These are phyloP conservation scores for Exophiala oligosperma DNA, from an alignment of 2,329 filamentous ascomycete genomes.

Conservation along the genomic window DNA sequence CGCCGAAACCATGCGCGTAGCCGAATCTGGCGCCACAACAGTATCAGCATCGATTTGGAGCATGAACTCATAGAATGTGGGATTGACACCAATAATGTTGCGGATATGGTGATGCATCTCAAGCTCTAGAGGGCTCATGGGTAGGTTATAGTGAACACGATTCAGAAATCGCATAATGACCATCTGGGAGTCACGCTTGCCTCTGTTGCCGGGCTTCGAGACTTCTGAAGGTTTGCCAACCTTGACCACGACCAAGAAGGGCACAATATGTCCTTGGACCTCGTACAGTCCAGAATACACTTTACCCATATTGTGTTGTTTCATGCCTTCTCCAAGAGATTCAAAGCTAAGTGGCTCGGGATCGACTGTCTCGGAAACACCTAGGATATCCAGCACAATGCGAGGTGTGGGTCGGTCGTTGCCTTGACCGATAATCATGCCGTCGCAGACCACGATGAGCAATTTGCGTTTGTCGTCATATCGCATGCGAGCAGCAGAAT, in stretches of 20 bases:
- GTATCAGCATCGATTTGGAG: constrained; percentile 98
- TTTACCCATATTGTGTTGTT: constrained; percentile 99
- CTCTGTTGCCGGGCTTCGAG: constrained; percentile 82
- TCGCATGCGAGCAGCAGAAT: constrained; percentile 90
- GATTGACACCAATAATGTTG: constrained; percentile 98
- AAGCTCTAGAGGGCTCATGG: constrained; percentile 94
- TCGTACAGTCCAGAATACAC: constrained; percentile 97
- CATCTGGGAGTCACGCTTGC: constrained; percentile 99
- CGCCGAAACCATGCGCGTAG: constrained; percentile 85
- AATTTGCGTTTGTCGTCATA: constrained; percentile 99
- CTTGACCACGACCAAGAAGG: constrained; percentile 95
- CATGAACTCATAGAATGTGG: constrained; percentile 96
- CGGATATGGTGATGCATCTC: constrained; percentile 99
- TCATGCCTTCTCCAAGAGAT: constrained; percentile 89
- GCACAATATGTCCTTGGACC: constrained; percentile 95
- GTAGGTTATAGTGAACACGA: constrained; percentile 93
- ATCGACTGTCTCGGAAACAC: constrained; percentile 89
- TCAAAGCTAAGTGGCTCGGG: constrained; percentile 97
- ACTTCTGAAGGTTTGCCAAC: constrained; percentile 83
- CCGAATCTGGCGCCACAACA: constrained; percentile 84
- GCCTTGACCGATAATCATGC: constrained; percentile 99
- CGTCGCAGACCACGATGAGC: constrained; percentile 87
- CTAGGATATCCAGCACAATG: constrained; percentile 95
- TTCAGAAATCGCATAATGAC: constrained; percentile 98
- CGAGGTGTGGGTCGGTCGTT: constrained; percentile 94